Percentiles rank a stretch among this genome's conserved stretches.
Evolutionary conservation across 2,329 filamentous ascomycete genomes (phyloP).

Genomic region (Aspergillus nomiae): DNA sequence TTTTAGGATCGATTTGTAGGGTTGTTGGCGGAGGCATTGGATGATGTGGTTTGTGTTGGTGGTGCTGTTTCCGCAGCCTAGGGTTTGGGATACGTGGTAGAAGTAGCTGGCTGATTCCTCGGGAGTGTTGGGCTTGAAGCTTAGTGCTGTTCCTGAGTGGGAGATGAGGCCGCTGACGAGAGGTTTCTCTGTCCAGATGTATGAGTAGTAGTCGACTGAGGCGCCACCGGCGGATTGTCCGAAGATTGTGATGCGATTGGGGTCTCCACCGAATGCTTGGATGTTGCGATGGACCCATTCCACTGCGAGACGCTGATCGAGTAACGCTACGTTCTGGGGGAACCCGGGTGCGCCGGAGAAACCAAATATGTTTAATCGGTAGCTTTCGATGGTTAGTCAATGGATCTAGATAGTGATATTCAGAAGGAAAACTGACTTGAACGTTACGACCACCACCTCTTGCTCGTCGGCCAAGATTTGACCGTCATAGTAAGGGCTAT

Average conservation of each 20-base stretch:
- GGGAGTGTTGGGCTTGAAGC: constrained; percentile 46
- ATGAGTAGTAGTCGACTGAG: constrained; percentile 32
- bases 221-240: constrained; percentile 48
- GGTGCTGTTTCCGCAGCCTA: constrained; percentile 40
- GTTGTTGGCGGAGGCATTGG: constrained; percentile 41
- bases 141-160: constrained; percentile 43
- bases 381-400: constrained; percentile 15
- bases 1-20: constrained; percentile 40
- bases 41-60: constrained; percentile 32
- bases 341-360: constrained; percentile 39
- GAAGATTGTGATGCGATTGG: constrained; percentile 48
- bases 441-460: constrained; percentile 45
- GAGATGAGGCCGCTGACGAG: constrained; percentile 42
- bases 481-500: constrained; percentile 41
- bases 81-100: constrained; percentile 41
- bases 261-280: constrained; percentile 54
- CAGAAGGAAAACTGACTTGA: constrained; percentile 31
- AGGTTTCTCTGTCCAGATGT: constrained; percentile 38
- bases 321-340: constrained; percentile 51
- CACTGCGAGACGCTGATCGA: constrained; percentile 55
- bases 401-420: background rate
- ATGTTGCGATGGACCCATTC: constrained; percentile 58
- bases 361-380: constrained; percentile 47
- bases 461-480: constrained; percentile 38
- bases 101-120: constrained; percentile 44